Percentiles rank a stretch among this genome's conserved stretches.
Evolutionary conservation across 108 stramenopile genomes (phyloP).

Genomic region (Seminavis robusta): DNA sequence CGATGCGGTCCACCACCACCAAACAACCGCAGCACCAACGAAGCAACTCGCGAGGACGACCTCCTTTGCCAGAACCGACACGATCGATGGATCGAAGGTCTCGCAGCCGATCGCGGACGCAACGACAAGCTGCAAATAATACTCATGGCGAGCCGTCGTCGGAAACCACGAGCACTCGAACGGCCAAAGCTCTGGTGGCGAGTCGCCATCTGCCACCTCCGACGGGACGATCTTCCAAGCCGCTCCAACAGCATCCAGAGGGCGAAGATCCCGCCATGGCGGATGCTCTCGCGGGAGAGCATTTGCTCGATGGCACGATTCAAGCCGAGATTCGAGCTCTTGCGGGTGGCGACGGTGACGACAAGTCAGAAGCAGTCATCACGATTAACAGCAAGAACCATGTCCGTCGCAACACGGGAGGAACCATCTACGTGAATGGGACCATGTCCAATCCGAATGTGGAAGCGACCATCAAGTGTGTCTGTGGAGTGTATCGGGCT

Average conservation of each 20-base stretch:
- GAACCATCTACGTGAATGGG: conserved; percentile 81
- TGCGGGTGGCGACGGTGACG: background rate
- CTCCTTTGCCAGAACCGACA: background rate
- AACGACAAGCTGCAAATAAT: conserved; percentile 4
- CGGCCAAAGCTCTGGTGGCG: too few species aligned
- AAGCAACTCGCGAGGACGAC: background rate
- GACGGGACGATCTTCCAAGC: too few species aligned
- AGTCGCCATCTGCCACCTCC: too few species aligned
- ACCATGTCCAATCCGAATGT: conserved; percentile 92
- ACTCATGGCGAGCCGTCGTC: background rate
- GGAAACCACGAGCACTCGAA: background rate
- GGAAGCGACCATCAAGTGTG: conserved; percentile 92
- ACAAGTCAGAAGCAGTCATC: conserved; percentile 22
- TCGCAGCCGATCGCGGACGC: conserved; percentile 3
- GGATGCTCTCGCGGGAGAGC: conserved; percentile 1
- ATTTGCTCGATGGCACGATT: background rate
- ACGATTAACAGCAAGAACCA: conserved; percentile 14
- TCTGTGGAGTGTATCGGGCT: conserved; percentile 86
- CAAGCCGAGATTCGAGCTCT: background rate
- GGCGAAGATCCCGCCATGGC: background rate
- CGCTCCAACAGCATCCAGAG: background rate
- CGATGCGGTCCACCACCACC: background rate
- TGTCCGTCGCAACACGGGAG: conserved; percentile 83
- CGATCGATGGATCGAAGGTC: conserved; percentile 6
- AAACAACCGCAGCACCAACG: background rate